Conservation (phyloP, 1,139 yeast genomes). For the Lodderomyces parapsilosis region DNA sequence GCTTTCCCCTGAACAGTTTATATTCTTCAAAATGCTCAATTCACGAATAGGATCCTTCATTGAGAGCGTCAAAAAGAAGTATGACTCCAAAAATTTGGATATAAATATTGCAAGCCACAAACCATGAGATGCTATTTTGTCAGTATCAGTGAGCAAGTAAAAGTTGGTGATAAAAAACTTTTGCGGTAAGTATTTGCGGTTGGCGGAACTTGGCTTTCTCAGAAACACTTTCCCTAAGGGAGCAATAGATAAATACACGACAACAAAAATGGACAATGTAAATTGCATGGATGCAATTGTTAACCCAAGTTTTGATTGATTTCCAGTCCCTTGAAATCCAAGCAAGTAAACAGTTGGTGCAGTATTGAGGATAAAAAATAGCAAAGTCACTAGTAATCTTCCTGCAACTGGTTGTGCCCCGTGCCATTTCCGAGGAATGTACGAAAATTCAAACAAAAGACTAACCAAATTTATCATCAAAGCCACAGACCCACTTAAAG, state of each 20-base stretch:
- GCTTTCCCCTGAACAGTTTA: constrained; percentile 44
- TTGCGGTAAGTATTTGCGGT: constrained; percentile 33
- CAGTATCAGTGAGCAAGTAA: constrained; percentile 35
- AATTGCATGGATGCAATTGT: constrained; percentile 45
- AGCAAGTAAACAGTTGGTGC: constrained; percentile 45
- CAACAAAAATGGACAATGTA: constrained; percentile 38
- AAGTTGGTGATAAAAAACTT: constrained; percentile 37
- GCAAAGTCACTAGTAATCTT: constrained; percentile 31
- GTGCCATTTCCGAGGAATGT: constrained; percentile 56
- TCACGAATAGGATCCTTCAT: constrained; percentile 50
- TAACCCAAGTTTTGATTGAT: constrained; percentile 28
- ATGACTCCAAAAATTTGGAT: constrained; percentile 50
- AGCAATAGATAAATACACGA: constrained; percentile 42
- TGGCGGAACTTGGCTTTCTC: constrained; percentile 14
- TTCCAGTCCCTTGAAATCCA: constrained; percentile 23
- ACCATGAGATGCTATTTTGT: constrained; percentile 41
- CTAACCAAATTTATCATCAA: constrained; percentile 43
- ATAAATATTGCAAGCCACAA: constrained; percentile 48
- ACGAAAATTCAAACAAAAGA: constrained; percentile 41
- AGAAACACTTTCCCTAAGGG: constrained; percentile 48
- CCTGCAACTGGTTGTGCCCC: constrained; percentile 48
- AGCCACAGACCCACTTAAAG: constrained; percentile 53
- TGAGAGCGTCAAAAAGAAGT: constrained; percentile 49
- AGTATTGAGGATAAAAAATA: constrained; percentile 28
- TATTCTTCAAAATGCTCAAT: constrained; percentile 37